These are phyloP conservation scores for Hanseniaspora sp. DNA, from an alignment of 1,139 yeast genomes.

Conservation along the genomic window DNA sequence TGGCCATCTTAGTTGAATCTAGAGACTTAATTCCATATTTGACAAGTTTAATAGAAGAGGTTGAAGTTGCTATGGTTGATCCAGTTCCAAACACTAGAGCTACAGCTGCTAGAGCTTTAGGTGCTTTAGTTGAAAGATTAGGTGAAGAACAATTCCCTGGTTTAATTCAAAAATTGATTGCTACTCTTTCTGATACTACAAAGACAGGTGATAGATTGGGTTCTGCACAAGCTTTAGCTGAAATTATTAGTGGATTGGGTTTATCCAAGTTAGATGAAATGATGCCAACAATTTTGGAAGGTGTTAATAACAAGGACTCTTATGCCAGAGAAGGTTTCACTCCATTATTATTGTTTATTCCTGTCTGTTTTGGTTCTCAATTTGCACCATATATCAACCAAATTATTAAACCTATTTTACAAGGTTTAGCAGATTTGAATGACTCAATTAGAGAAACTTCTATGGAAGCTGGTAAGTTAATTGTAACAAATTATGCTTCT, in stretches of 20 bases:
- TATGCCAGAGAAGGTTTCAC: slow-evolving; percentile 84
- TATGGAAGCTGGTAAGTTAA: slow-evolving; percentile 80
- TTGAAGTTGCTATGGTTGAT: slow-evolving; percentile 93
- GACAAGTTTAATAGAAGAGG: slow-evolving; percentile 61
- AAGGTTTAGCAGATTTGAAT: slow-evolving; percentile 81
- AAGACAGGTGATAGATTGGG: slow-evolving; percentile 90
- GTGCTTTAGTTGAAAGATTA: slow-evolving; percentile 86
- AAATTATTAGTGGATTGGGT: slow-evolving; percentile 87
- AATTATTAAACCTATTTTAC: slow-evolving; percentile 80
- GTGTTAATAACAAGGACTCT: slow-evolving; percentile 54
- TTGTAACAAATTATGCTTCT: slow-evolving; percentile 83
- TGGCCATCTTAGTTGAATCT: slow-evolving; percentile 90
- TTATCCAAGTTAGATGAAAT: slow-evolving; percentile 75
- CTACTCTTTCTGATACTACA: slow-evolving; percentile 66
- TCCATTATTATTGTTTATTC: slow-evolving; percentile 80
- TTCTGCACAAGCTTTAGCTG: slow-evolving; percentile 93
- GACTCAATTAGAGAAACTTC: slow-evolving; percentile 85
- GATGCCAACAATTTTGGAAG: slow-evolving; percentile 67
- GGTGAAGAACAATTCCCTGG: slow-evolving; percentile 96
- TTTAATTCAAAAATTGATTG: slow-evolving; percentile 69
- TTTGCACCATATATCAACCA: slow-evolving; percentile 78
- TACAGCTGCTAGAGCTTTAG: slow-evolving; percentile 94
- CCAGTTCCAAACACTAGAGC: slow-evolving; percentile 97
- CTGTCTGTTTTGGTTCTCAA: slow-evolving; percentile 88
- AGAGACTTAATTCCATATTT: slow-evolving; percentile 79